These are phyloP conservation scores for Fusarium sp. DNA, from an alignment of 2,329 filamentous ascomycete genomes.

Conservation along the genomic window DNA sequence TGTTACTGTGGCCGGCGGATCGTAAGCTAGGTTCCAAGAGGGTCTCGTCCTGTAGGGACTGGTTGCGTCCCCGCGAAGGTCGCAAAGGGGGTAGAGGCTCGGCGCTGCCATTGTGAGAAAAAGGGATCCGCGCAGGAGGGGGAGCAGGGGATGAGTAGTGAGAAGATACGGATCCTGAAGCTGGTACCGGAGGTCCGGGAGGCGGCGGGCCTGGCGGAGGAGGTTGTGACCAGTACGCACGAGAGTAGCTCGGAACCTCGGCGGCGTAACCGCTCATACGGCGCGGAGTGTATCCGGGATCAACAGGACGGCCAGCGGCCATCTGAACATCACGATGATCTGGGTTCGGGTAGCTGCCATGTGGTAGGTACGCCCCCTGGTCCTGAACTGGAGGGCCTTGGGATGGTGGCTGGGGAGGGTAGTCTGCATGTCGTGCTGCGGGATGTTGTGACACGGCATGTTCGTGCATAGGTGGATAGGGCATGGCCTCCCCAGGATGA, in stretches of 20 bases:
- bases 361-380: conserved; percentile 46
- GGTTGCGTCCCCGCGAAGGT: conserved; percentile 52
- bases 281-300: conserved; percentile 48
- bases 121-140: conserved; percentile 49
- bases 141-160: conserved; percentile 46
- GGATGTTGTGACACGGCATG: conserved; percentile 42
- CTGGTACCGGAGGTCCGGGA: conserved; percentile 33
- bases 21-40: conserved; percentile 50
- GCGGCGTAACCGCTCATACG: conserved; percentile 49
- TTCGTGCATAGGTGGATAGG: conserved; percentile 46
- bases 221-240: conserved; percentile 51
- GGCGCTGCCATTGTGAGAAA: conserved; percentile 50
- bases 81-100: conserved; percentile 54
- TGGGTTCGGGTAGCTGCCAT: conserved; percentile 45
- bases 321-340: conserved; percentile 48
- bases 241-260: conserved; percentile 48
- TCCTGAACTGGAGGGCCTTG: conserved; percentile 41
- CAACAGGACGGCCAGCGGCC: conserved; percentile 47
- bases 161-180: conserved; percentile 37
- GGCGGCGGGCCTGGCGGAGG: conserved; percentile 46
- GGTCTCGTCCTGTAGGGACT: conserved; percentile 50
- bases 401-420: conserved; percentile 41
- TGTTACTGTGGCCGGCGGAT: conserved; percentile 41
- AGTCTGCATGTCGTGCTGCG: conserved; percentile 45
- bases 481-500: conserved; percentile 37